Evolutionary conservation across 495 filamentous ascomycete species (phyloP).

Genomic region (Neurospora sp.): DNA sequence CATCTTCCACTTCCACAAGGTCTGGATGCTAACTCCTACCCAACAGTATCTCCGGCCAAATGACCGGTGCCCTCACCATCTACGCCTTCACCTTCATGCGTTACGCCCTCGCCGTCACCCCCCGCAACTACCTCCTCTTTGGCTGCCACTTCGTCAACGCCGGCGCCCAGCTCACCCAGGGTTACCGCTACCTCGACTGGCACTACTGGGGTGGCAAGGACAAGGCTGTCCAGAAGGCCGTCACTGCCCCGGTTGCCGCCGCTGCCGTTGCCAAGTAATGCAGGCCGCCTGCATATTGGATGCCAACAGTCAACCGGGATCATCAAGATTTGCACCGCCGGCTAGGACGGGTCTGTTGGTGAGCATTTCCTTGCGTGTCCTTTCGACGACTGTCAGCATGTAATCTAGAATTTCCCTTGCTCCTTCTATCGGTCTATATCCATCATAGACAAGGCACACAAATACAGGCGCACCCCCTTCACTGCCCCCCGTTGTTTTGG

Average conservation of each 20-base stretch:
- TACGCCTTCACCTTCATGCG: constrained; percentile 94
- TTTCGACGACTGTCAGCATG: neutral
- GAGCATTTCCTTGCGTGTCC: neutral
- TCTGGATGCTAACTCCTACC: neutral
- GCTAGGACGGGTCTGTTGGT: neutral
- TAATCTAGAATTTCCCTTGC: neutral
- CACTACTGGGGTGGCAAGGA: constrained; percentile 39
- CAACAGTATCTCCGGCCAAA: constrained; percentile 76
- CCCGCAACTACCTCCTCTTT: constrained; percentile 90
- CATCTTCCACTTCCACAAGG: neutral
- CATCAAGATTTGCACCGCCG: neutral
- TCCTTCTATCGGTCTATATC: neutral
- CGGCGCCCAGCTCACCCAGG: constrained; percentile 62
- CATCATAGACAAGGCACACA: neutral
- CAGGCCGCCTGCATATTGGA: neutral
- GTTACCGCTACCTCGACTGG: constrained; percentile 61
- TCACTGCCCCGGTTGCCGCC: neutral
- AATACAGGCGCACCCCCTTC: neutral
- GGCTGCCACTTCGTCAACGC: constrained; percentile 78
- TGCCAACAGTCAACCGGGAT: neutral
- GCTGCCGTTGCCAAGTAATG: neutral
- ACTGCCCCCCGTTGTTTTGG: neutral
- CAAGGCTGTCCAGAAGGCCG: constrained; percentile 7
- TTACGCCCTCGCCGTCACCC: constrained; percentile 83
- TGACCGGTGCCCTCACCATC: constrained; percentile 73